phyloP scores from a whole-genome alignment of 257 asterid genomes.

The Pogostemon cablin region DNA sequence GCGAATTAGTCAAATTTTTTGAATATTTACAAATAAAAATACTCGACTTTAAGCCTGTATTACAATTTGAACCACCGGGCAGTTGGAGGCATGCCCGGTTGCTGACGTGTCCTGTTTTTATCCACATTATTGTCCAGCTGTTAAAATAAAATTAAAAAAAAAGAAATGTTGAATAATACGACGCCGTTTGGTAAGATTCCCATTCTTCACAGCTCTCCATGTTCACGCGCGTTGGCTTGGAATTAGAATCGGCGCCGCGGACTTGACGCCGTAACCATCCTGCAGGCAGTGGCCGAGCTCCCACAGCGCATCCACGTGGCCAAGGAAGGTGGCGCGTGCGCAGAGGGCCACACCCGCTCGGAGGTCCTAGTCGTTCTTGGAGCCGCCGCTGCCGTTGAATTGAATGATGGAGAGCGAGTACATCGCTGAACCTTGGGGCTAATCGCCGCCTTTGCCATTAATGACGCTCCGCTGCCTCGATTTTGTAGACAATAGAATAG shows the following conservation, averaged over 20 bases:
- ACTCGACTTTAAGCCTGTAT: no score
- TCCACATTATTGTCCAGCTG: no score
- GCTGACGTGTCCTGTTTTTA: no score
- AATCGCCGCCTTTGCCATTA: slow-evolving; percentile 95
- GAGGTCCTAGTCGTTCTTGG: slow-evolving; percentile 74
- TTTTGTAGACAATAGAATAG: slow-evolving; percentile 80
- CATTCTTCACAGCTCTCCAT: no score
- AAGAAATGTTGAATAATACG: no score
- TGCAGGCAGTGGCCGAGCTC: slow-evolving; percentile 99
- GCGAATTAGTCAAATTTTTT: no score
- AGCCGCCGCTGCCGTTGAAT: slow-evolving; percentile 95
- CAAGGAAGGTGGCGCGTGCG: slow-evolving; percentile 83
- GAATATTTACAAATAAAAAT: no score
- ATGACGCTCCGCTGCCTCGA: slow-evolving; percentile 77
- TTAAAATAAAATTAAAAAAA: no score
- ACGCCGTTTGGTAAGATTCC: no score
- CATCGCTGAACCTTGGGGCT: slow-evolving; percentile 78
- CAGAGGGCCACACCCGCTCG: slow-evolving; percentile 88
- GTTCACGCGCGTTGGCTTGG: slow-evolving; percentile 90
- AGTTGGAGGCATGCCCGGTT: no score
- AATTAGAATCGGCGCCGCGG: slow-evolving; percentile 68
- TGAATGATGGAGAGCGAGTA: slow-evolving; percentile 82
- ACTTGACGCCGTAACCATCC: slow-evolving; percentile 89
- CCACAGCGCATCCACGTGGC: slow-evolving; percentile 87
- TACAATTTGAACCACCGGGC: no score